Conservation (phyloP, 768 basidiomycete genomes). For the Hygrophoropsis aurantiaca region DNA sequence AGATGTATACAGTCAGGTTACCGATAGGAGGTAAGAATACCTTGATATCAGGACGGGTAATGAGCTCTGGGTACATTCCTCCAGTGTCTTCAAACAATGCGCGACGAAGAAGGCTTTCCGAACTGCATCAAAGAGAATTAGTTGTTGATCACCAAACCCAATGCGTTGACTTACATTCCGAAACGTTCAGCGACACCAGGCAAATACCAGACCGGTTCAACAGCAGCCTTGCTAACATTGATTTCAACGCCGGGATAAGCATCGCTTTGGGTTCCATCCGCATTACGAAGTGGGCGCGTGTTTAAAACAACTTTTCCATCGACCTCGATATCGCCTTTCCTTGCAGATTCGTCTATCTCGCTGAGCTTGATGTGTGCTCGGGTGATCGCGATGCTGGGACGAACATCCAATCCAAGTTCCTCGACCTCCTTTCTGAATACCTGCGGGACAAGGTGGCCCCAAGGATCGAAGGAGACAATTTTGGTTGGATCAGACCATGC, state of each 20-base stretch:
- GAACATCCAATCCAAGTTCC: constrained; percentile 71
- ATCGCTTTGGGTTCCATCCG: constrained; percentile 57
- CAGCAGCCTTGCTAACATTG: constrained; percentile 86
- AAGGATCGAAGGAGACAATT: constrained; percentile 94
- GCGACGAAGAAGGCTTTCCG: constrained; percentile 82
- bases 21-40: constrained; percentile 96
- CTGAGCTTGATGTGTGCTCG: constrained; percentile 92
- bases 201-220: constrained; percentile 95
- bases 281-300: constrained; percentile 61
- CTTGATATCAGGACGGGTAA: constrained; percentile 94
- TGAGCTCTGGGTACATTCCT: constrained; percentile 93
- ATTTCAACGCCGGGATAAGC: constrained; percentile 83
- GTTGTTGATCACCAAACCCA: neutral
- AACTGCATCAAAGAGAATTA: constrained; percentile 39
- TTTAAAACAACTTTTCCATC: constrained; percentile 84
- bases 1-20: constrained; percentile 87
- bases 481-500: constrained; percentile 74
- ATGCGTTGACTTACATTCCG: constrained; percentile 77
- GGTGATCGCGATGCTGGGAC: constrained; percentile 93
- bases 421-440: constrained; percentile 65
- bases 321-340: constrained; percentile 66
- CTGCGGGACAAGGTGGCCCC: constrained; percentile 82
- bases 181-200: constrained; percentile 95
- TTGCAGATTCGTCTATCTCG: constrained; percentile 83
- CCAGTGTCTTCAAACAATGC: constrained; percentile 95